phyloP scores from a whole-genome alignment of 306 rosid genomes.

The Spatholobus suberectus region DNA sequence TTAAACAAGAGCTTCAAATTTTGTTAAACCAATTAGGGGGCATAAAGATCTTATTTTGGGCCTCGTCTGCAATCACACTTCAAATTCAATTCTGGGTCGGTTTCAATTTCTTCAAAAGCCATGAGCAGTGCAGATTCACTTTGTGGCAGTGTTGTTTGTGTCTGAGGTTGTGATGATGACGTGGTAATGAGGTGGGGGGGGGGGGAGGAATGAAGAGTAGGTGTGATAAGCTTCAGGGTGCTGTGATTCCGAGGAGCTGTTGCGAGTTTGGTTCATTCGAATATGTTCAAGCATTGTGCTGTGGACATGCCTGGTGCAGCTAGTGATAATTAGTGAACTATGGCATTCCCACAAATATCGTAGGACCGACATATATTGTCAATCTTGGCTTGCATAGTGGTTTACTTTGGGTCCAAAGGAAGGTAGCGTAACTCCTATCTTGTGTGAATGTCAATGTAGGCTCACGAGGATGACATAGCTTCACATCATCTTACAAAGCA shows the following conservation, averaged over 20 bases:
- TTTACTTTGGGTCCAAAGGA: no score
- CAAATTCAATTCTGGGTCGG: slow-evolving; percentile 47
- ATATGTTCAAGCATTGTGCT: slow-evolving; percentile 86
- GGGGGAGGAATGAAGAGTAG: slow-evolving; percentile 75
- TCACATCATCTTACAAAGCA: no score
- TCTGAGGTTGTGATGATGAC: slow-evolving; percentile 60
- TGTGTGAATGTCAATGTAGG: no score
- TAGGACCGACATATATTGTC: no score
- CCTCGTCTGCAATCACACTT: slow-evolving; percentile 3
- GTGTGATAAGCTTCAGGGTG: slow-evolving; percentile 74
- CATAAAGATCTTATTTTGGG: slow-evolving; percentile 30
- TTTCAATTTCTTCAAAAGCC: slow-evolving; percentile 23
- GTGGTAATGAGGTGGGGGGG: slow-evolving; percentile 85
- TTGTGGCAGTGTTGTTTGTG: slow-evolving; percentile 13
- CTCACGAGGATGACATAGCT: no score
- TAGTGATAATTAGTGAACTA: slow-evolving; percentile 79
- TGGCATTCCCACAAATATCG: slow-evolving; percentile 89
- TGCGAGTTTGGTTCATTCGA: slow-evolving; percentile 89
- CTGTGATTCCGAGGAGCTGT: slow-evolving; percentile 72
- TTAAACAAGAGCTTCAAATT: slow-evolving; percentile 29
- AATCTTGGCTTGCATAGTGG: no score
- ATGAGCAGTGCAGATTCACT: slow-evolving; percentile 29
- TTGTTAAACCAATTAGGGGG: slow-evolving; percentile 16
- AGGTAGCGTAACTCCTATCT: no score
- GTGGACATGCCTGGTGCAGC: slow-evolving; percentile 93